Evolutionary conservation across 2,329 filamentous ascomycete genomes (phyloP), one percentile per base, ranked within the genome.

Genomic region (Clarireedia hainanense): DNA sequence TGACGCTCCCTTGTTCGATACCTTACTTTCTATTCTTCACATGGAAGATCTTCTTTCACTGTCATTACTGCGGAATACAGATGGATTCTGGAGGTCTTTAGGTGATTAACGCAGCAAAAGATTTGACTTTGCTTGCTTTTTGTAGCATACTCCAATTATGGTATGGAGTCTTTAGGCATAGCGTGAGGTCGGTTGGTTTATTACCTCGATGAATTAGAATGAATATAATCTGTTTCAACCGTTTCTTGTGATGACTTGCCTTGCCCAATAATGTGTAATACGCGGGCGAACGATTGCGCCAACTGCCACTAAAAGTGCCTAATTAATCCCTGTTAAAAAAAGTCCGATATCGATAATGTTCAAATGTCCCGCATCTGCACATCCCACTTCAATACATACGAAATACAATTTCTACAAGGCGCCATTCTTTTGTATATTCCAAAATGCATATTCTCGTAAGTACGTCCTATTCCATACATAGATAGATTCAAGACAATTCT

Each of bases 371-470:
- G 43, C 43, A 17, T n/a, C 43, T 10, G 27, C 30, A 49, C 52
- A 50, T 55, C 53, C 45, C 40, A 45, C 26, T 50, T 51, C 17
- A 27, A 37, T 26, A 23, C 23, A 5, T 20, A 39, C 9, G 27
- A 43, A 43, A 40, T 39, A 47, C 40, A 36, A 17, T 7, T 47
- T 26, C 15, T 17, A 52, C 10, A 36, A 37, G 14, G 17, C 14
- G 23, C 12, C n/a, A 45, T 20, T 46, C 45, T 47, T 43, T 27
- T 23, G 45, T 34, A 37, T 40, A 36, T 23, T 39, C 27, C 6
- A 65, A 59, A 52, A 79, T 79, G 76, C 76, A 78, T 70, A 76
- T 79, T 55, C 69, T 79, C 58, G 76, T 78, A 68, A 68, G 73
- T 69, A 15, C 7, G 15, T 15, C 23, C 6, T 14, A 23, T n/a